Evolutionary conservation across 2,329 filamentous ascomycete genomes (phyloP).

Genomic region (Sporothrix humicola): DNA sequence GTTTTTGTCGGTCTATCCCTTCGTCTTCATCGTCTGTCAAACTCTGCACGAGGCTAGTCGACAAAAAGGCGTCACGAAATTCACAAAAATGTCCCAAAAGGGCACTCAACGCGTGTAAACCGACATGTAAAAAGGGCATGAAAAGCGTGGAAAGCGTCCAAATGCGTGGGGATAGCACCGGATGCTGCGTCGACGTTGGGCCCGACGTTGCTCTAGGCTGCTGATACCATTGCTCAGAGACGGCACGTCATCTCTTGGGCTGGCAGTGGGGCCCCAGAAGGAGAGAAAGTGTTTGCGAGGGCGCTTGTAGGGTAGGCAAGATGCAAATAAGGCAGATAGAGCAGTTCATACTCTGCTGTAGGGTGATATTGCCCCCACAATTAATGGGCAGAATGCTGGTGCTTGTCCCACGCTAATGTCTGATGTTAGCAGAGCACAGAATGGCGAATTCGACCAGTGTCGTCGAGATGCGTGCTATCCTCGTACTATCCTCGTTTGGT

Average conservation of each 20-base stretch:
- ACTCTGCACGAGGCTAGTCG: conserved; percentile 3
- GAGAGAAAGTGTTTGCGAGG: too few species aligned
- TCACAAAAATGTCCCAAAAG: neutral
- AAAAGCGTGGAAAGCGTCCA: neutral
- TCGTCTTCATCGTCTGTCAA: neutral
- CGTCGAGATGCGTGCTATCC: neutral
- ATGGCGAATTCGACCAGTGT: conserved; percentile 21
- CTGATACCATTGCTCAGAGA: conserved; percentile 19
- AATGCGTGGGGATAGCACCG: neutral
- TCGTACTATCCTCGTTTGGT: too few species aligned
- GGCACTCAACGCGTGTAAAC: neutral
- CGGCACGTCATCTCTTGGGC: conserved; percentile 19
- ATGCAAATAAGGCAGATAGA: too few species aligned
- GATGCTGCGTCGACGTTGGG: neutral
- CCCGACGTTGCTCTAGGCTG: conserved; percentile 8
- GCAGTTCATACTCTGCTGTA: too few species aligned
- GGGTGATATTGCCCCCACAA: neutral
- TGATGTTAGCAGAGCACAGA: conserved; percentile 23
- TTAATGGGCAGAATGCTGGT: too few species aligned
- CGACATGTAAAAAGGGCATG: neutral
- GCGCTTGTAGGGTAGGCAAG: too few species aligned
- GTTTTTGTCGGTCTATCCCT: neutral
- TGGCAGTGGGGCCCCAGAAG: neutral
- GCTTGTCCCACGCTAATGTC: conserved; percentile 7
- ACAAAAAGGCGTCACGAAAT: neutral